Percentiles rank a stretch among this genome's conserved stretches.
These are phyloP conservation scores for Arabidopsis arenosa DNA, from an alignment of 345 rosid genomes.

Conservation along the genomic window DNA sequence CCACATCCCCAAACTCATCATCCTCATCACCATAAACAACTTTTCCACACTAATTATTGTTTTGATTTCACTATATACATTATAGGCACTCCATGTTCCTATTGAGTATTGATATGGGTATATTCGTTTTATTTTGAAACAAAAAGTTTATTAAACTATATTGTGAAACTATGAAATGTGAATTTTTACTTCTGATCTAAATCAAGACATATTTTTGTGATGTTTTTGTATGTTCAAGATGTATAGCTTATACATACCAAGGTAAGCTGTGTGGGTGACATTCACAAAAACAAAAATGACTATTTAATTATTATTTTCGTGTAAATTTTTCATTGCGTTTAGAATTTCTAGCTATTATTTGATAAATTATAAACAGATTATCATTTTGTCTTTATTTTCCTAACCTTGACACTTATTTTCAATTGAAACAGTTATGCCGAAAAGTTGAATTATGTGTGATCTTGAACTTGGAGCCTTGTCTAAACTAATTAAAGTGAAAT, in stretches of 20 bases:
- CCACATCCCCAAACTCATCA: slow-evolving; percentile 1
- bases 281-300: background rate
- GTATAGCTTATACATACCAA: no score
- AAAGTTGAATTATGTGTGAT: slow-evolving; percentile 19
- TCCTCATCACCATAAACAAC: slow-evolving; percentile 20
- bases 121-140: background rate
- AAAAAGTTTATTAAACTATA: background rate
- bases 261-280: background rate
- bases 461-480: background rate
- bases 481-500: background rate
- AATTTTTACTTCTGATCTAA: background rate
- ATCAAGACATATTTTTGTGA: background rate
- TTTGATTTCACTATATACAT: background rate
- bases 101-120: background rate
- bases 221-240: background rate
- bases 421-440: background rate
- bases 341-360: background rate
- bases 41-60: slow-evolving; percentile 14
- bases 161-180: background rate
- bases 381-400: background rate
- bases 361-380: background rate
- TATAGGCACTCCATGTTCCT: background rate
- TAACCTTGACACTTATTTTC: background rate
- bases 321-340: background rate
- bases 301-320: background rate